Percentiles rank a stretch among this genome's conserved stretches.
phyloP scores from a whole-genome alignment of 306 rosid species.

The Neltuma alba region DNA sequence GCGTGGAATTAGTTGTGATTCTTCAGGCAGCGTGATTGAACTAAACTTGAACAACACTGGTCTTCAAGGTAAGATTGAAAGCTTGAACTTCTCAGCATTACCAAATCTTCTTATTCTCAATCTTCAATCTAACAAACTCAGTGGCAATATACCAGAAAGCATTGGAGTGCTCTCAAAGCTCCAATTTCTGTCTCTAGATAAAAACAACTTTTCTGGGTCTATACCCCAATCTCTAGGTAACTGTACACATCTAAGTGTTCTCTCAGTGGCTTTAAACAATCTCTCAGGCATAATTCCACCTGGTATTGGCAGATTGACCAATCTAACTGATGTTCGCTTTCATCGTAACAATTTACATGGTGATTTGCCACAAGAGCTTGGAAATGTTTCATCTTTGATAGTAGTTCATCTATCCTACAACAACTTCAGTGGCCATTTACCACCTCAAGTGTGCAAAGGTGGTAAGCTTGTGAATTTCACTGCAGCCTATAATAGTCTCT shows the following conservation, averaged over 20 bases:
- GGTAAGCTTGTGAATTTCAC: neutral
- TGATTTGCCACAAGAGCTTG: neutral
- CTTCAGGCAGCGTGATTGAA: neutral
- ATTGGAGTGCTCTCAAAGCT: neutral
- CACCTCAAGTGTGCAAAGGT: neutral
- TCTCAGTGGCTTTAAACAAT: slow-evolving; percentile 34
- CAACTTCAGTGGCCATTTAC: slow-evolving; percentile 38
- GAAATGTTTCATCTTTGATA: neutral
- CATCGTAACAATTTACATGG: slow-evolving; percentile 34
- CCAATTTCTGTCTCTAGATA: slow-evolving; percentile 31
- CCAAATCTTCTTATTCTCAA: slow-evolving; percentile 33
- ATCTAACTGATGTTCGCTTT: slow-evolving; percentile 25
- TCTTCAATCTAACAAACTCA: neutral
- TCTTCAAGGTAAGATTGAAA: slow-evolving; percentile 33
- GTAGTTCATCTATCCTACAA: neutral
- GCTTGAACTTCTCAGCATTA: slow-evolving; percentile 41
- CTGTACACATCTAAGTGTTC: slow-evolving; percentile 30
- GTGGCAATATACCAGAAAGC: neutral
- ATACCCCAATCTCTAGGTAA: slow-evolving; percentile 43
- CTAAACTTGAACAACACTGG: neutral
- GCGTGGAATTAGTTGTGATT: neutral
- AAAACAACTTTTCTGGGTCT: slow-evolving; percentile 30
- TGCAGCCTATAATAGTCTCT: neutral
- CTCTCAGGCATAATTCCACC: slow-evolving; percentile 43
- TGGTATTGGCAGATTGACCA: slow-evolving; percentile 33